phyloP scores from a whole-genome alignment of 768 basidiomycete genomes.

The Myochromella boudieri region DNA sequence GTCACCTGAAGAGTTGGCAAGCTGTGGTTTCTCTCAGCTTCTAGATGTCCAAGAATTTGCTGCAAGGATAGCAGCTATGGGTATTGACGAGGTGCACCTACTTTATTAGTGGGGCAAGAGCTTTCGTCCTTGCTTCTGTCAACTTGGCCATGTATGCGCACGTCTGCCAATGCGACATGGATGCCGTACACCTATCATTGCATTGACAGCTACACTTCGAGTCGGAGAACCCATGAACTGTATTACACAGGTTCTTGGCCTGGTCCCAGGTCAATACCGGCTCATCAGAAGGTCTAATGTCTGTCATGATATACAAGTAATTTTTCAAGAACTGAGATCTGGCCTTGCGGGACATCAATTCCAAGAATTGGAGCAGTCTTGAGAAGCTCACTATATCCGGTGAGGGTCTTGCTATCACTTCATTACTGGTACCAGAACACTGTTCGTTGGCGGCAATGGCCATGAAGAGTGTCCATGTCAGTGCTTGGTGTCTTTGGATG shows the following conservation, averaged over 20 bases:
- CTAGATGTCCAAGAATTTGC: constrained; percentile 1
- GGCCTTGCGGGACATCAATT: not conserved
- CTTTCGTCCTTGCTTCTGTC: not conserved
- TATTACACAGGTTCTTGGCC: not conserved
- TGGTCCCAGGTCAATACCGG: not conserved
- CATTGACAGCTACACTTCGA: constrained; percentile 1
- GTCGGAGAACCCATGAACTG: not conserved
- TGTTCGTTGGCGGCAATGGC: too few species aligned
- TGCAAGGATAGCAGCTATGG: not conserved
- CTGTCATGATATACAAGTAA: not conserved
- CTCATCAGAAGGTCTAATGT: not conserved
- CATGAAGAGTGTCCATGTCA: too few species aligned
- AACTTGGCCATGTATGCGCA: constrained; percentile 1
- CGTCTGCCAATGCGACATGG: not conserved
- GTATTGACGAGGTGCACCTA: constrained; percentile 5
- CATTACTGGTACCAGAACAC: too few species aligned
- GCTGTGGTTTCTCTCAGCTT: not conserved
- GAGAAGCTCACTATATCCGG: too few species aligned
- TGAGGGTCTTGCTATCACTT: too few species aligned
- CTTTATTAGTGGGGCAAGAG: constrained; percentile 1
- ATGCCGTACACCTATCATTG: not conserved
- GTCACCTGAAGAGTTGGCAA: constrained; percentile 5
- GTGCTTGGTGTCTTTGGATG: too few species aligned
- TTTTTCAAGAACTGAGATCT: constrained; percentile 1
- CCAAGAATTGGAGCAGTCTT: not conserved